Evolutionary conservation across 1,284 basidiomycete species (phyloP).

Genomic region (Bjerkandera adusta): DNA sequence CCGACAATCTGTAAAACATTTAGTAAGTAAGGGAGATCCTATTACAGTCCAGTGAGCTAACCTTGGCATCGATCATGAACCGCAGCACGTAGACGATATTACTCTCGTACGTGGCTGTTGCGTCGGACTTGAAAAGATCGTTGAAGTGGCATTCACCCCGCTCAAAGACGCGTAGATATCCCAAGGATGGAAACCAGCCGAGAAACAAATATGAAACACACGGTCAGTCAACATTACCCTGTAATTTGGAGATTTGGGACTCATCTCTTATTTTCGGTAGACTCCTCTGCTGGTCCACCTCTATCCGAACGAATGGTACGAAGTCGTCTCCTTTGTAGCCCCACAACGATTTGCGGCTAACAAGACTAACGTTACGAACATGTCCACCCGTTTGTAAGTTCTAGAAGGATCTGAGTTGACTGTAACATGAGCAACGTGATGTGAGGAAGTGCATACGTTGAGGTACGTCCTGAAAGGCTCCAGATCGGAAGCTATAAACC

Average conservation of each 20-base stretch:
- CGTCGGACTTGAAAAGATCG: slow-evolving; percentile 56
- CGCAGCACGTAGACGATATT: slow-evolving; percentile 87
- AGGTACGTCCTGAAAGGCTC: slow-evolving; percentile 65
- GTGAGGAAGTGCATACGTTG: slow-evolving; percentile 56
- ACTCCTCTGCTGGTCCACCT: slow-evolving; percentile 65
- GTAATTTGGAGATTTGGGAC: slow-evolving; percentile 42
- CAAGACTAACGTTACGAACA: slow-evolving; percentile 60
- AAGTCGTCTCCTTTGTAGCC: slow-evolving; percentile 82
- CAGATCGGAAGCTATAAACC: slow-evolving; percentile 71
- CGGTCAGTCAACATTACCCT: too few species aligned
- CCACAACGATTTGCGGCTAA: slow-evolving; percentile 78
- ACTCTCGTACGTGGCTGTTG: slow-evolving; percentile 79
- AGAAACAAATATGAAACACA: background rate
- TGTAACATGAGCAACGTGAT: background rate
- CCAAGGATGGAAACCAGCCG: slow-evolving; percentile 18
- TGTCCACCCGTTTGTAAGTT: slow-evolving; percentile 29
- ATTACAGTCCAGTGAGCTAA: slow-evolving; percentile 28
- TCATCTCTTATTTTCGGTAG: slow-evolving; percentile 90
- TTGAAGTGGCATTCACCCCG: slow-evolving; percentile 76
- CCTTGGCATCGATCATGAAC: slow-evolving; percentile 96
- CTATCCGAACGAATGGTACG: slow-evolving; percentile 83
- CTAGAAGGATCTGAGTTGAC: slow-evolving; percentile 23
- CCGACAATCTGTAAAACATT: slow-evolving; percentile 72
- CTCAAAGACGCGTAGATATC: slow-evolving; percentile 77
- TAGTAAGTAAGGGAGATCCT: background rate